These are phyloP conservation scores for Allium sativum DNA, from an alignment of 106 monocot genomes.

Conservation along the genomic window DNA sequence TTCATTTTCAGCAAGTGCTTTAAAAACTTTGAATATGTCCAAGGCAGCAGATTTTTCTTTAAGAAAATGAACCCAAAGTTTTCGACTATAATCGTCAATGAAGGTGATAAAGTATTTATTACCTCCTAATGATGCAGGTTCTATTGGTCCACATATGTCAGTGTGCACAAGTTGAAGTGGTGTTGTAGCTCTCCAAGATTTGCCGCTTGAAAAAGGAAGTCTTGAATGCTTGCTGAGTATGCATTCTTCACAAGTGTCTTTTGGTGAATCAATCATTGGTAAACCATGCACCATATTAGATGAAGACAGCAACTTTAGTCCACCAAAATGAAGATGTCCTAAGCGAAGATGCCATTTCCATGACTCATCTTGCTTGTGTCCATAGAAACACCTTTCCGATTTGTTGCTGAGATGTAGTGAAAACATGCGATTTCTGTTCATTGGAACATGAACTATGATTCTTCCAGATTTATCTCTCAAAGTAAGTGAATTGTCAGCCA, in stretches of 20 bases:
- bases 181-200: no score
- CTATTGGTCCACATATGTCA: not conserved
- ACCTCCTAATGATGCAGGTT: not conserved
- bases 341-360: no score
- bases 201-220: no score
- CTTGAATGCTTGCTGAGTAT: not conserved
- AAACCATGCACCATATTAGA: no score
- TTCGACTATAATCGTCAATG: not conserved
- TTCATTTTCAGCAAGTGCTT: not conserved
- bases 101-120: not conserved
- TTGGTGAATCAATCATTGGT: no score
- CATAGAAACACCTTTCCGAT: no score
- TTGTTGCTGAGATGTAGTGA: not conserved
- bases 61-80: not conserved
- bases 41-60: not conserved
- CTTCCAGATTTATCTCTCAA: slow-evolving; percentile 2
- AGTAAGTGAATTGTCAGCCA: not conserved
- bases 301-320: no score
- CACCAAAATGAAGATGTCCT: no score
- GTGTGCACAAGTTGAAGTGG: not conserved
- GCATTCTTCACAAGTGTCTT: no score
- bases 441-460: not conserved
- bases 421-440: slow-evolving; percentile 7
- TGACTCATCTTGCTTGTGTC: not conserved
- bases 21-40: not conserved